Conservation (phyloP, 2,329 filamentous ascomycete species). For the Coleophoma cylindrospora region DNA sequence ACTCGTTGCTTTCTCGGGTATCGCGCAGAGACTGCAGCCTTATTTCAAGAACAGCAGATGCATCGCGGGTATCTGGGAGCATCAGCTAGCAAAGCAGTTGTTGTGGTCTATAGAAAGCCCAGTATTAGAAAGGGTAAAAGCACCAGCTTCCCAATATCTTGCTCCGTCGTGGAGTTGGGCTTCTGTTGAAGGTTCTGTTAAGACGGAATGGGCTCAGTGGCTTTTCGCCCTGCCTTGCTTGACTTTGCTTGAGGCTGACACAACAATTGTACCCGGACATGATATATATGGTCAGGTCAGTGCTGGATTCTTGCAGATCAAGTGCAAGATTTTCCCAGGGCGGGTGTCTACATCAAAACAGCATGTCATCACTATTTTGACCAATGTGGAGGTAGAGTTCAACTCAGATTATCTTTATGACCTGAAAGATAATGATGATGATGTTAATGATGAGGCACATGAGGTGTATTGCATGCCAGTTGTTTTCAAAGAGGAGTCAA, state of each 20-base stretch:
- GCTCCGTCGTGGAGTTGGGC: neutral
- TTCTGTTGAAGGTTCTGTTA: neutral
- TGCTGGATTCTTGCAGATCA: neutral
- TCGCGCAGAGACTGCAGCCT: neutral
- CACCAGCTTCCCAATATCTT: neutral
- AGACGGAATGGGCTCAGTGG: neutral
- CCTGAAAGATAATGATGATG: neutral
- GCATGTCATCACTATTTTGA: neutral
- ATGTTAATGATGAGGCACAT: neutral
- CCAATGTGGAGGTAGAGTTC: neutral
- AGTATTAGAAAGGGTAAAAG: neutral
- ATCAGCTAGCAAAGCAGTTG: neutral
- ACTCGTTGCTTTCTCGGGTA: neutral
- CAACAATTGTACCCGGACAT: neutral
- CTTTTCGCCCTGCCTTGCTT: neutral
- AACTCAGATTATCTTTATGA: neutral
- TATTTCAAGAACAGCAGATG: neutral
- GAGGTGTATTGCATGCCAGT: neutral
- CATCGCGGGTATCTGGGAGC: neutral
- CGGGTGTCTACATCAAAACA: neutral
- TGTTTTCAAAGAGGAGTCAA: neutral
- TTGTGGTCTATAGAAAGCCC: neutral
- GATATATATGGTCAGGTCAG: neutral
- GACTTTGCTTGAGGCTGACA: neutral
- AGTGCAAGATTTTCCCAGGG: neutral